A percentile compares a stretch with the other conserved stretches of the same genome.
Conservation (phyloP, 2,329 filamentous ascomycete species). For the Zalaria obscura region DNA sequence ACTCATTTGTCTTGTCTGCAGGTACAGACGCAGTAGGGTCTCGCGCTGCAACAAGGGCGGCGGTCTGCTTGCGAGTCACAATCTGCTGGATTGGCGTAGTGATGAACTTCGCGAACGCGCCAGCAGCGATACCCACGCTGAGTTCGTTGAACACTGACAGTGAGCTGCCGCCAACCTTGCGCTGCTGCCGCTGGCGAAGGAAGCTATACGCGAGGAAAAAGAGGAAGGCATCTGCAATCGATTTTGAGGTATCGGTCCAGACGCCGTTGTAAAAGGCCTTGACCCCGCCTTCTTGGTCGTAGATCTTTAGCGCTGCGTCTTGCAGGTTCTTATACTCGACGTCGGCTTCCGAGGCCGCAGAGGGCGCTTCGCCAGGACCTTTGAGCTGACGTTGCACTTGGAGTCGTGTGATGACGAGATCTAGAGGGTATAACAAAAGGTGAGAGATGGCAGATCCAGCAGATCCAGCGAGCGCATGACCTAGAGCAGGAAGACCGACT, state of each 20-base stretch:
- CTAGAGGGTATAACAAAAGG: slow-evolving; percentile 64
- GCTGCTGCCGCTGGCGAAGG: slow-evolving; percentile 30
- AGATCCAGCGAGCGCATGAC: slow-evolving; percentile 70
- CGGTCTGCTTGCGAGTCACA: slow-evolving; percentile 68
- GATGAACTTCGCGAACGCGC: slow-evolving; percentile 58
- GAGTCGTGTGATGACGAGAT: slow-evolving; percentile 66
- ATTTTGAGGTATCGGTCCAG: slow-evolving; percentile 28
- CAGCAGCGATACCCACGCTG: slow-evolving; percentile 57
- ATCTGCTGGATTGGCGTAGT: slow-evolving; percentile 74
- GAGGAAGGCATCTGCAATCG: slow-evolving; percentile 57
- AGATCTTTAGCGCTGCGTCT: slow-evolving; percentile 60
- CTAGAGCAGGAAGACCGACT: slow-evolving; percentile 54
- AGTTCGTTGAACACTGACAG: slow-evolving; percentile 60
- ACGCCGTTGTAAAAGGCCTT: slow-evolving; percentile 48
- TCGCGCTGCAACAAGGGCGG: slow-evolving; percentile 34
- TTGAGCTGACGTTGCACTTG: slow-evolving; percentile 58
- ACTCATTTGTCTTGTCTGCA: slow-evolving; percentile 13
- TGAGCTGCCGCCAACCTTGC: slow-evolving; percentile 19
- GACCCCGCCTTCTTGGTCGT: slow-evolving; percentile 53
- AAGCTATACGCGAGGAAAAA: slow-evolving; percentile 74
- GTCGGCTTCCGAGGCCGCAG: slow-evolving; percentile 17
- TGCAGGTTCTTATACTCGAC: slow-evolving; percentile 48
- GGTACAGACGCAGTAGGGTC: slow-evolving; percentile 17
- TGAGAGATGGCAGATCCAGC: slow-evolving; percentile 68
- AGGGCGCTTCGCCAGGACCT: slow-evolving; percentile 18